These are phyloP conservation scores for Kodamaea suecica DNA, from an alignment of 1,139 yeast species.

Conservation along the genomic window DNA sequence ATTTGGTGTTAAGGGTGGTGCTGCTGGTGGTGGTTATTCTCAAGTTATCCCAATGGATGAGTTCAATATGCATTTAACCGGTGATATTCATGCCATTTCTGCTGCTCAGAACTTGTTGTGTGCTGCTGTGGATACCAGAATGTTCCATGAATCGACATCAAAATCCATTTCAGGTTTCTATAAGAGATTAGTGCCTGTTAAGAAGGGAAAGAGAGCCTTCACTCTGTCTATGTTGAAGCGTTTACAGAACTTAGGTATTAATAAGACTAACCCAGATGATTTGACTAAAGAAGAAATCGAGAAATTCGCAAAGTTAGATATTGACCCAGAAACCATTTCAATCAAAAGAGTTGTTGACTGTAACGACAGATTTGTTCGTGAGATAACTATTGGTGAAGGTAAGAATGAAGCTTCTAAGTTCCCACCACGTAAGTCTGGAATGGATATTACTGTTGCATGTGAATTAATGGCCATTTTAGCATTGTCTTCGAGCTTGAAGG, in stretches of 20 bases:
- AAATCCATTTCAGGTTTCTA: conserved; percentile 57
- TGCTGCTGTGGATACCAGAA: conserved; percentile 81
- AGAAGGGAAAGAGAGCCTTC: conserved; percentile 62
- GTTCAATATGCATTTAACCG: conserved; percentile 80
- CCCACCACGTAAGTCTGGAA: conserved; percentile 67
- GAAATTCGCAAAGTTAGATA: conserved; percentile 62
- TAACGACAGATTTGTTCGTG: conserved; percentile 74
- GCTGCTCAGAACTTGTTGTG: conserved; percentile 77
- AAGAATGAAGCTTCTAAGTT: conserved; percentile 67
- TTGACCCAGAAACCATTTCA: conserved; percentile 70
- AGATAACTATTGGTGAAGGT: conserved; percentile 72
- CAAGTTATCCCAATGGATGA: conserved; percentile 89
- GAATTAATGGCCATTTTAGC: conserved; percentile 83
- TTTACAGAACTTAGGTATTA: conserved; percentile 59
- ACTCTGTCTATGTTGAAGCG: conserved; percentile 67
- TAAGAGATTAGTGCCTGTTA: conserved; percentile 67
- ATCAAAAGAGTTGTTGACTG: conserved; percentile 80
- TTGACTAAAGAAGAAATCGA: conserved; percentile 63
- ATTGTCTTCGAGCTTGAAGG: conserved; percentile 60
- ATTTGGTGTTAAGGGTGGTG: conserved; percentile 85
- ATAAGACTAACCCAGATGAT: conserved; percentile 64
- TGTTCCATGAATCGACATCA: conserved; percentile 75
- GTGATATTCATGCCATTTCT: conserved; percentile 80
- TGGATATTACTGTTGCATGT: conserved; percentile 80
- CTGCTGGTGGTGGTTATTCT: conserved; percentile 86